Percentiles rank a stretch among this genome's conserved stretches.
Evolutionary conservation across 352 stramenopile species (phyloP).

Genomic region (Globisporangium barbulae): DNA sequence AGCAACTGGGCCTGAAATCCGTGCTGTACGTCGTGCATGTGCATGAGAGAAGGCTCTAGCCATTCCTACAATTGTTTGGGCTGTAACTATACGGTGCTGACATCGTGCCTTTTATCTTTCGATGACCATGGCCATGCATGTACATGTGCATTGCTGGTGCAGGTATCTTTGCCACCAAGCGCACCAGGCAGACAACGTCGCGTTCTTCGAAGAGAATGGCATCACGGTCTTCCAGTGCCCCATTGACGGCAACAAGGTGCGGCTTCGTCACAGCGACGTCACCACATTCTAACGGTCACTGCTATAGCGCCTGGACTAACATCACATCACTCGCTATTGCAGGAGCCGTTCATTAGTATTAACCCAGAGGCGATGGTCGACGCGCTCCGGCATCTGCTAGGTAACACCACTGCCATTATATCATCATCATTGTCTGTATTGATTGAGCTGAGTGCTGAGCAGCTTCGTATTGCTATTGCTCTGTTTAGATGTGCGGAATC

Average conservation of each 20-base stretch:
- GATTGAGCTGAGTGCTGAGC: not conserved
- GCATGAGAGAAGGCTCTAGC: not conserved
- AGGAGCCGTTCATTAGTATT: conserved; percentile 89
- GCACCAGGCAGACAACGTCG: conserved; percentile 76
- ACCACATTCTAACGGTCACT: not conserved
- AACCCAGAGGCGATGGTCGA: conserved; percentile 78
- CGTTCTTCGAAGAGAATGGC: conserved; percentile 79
- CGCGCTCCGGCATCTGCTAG: conserved; percentile 72
- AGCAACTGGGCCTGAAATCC: conserved; percentile 82
- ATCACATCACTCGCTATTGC: not conserved
- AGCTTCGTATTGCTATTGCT: not conserved
- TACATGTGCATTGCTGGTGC: conserved; percentile 2
- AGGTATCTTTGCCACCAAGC: conserved; percentile 84
- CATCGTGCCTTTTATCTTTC: not conserved
- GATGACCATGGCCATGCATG: not conserved
- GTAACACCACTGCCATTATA: conserved; percentile 21
- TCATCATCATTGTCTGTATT: not conserved
- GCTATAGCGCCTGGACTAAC: not conserved
- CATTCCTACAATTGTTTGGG: too few relatives aligned
- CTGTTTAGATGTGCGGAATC: conserved; percentile 71
- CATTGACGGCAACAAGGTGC: conserved; percentile 87
- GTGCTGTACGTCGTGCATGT: conserved; percentile 60
- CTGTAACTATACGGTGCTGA: not conserved
- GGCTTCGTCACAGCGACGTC: not conserved
- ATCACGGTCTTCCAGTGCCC: conserved; percentile 83